Evolutionary conservation across 768 basidiomycete genomes (phyloP).

Genomic region (Leucosporidium creatinivorum): DNA sequence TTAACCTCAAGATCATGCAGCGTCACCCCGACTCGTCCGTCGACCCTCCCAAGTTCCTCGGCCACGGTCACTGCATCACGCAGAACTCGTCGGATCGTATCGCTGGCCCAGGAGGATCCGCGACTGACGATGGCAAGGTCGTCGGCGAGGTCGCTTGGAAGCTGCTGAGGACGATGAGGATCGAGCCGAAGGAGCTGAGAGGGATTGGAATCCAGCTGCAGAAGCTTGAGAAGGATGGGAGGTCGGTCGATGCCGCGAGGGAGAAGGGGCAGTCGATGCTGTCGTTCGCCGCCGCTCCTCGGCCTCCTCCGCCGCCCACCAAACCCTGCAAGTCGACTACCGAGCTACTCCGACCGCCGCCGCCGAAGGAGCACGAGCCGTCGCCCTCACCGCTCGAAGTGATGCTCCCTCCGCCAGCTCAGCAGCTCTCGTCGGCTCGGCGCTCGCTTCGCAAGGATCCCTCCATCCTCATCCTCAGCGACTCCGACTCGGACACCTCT

Average conservation of each 20-base stretch:
- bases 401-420: background rate
- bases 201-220: slow-evolving; percentile 87
- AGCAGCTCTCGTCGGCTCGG: background rate
- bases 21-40: slow-evolving; percentile 76
- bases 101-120: slow-evolving; percentile 48
- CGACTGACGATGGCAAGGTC: slow-evolving; percentile 60
- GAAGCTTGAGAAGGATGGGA: slow-evolving; percentile 58
- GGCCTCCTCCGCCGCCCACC: too few relatives aligned
- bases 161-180: slow-evolving; percentile 61
- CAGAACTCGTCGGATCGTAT: slow-evolving; percentile 61
- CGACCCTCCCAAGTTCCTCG: slow-evolving; percentile 88
- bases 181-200: slow-evolving; percentile 78
- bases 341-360: background rate
- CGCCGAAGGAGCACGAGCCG: background rate
- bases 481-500: slow-evolving; percentile 18
- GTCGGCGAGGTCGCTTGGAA: slow-evolving; percentile 73
- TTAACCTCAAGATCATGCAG: slow-evolving; percentile 84
- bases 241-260: slow-evolving; percentile 8
- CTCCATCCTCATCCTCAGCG: slow-evolving; percentile 12
- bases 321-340: too few relatives aligned
- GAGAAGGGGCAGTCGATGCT: slow-evolving; percentile 27
- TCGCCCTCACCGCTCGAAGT: background rate
- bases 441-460: background rate
- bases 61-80: slow-evolving; percentile 75
- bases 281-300: slow-evolving; percentile 11